These are phyloP conservation scores for Scutellaria barbata DNA, from an alignment of 257 asterid genomes.

Conservation along the genomic window DNA sequence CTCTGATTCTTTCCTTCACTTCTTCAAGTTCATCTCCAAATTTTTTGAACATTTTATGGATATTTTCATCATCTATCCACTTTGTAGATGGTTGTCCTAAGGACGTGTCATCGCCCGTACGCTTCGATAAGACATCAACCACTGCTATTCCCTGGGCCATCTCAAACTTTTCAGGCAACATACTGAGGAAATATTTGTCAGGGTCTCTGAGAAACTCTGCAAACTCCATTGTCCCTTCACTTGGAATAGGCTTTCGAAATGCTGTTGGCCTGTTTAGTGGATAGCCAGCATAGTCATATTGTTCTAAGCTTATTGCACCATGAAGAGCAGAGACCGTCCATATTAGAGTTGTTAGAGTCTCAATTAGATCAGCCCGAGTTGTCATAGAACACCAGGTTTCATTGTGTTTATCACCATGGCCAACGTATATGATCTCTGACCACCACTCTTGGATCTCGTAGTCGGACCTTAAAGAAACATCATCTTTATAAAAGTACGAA, in stretches of 20 bases:
- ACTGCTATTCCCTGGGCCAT: conserved; percentile 47
- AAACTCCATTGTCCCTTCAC: conserved; percentile 57
- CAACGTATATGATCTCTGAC: conserved; percentile 49
- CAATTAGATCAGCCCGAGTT: conserved; percentile 40
- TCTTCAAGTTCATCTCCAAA: conserved; percentile 48
- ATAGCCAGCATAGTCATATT: conserved; percentile 51
- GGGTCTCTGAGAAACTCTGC: conserved; percentile 54
- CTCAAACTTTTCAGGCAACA: conserved; percentile 51
- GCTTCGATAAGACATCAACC: conserved; percentile 47
- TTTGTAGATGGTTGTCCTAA: conserved; percentile 42
- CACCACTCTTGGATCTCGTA: conserved; percentile 58
- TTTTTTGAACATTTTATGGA: conserved; percentile 40
- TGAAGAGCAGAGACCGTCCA: conserved; percentile 53
- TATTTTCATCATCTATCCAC: conserved; percentile 47
- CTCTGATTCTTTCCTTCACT: conserved; percentile 44
- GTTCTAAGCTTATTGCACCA: conserved; percentile 54
- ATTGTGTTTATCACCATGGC: conserved; percentile 53
- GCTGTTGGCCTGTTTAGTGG: conserved; percentile 50
- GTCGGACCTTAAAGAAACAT: conserved; percentile 44
- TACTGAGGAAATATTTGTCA: conserved; percentile 46
- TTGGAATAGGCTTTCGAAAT: conserved; percentile 47
- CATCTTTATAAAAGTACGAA: conserved; percentile 44
- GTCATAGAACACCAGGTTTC: conserved; percentile 55
- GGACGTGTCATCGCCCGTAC: conserved; percentile 34
- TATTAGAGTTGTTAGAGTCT: conserved; percentile 51